Base-by-base conservation (phyloP, 495 filamentous ascomycete species). In the Aspergillus cavernicola region DNA sequence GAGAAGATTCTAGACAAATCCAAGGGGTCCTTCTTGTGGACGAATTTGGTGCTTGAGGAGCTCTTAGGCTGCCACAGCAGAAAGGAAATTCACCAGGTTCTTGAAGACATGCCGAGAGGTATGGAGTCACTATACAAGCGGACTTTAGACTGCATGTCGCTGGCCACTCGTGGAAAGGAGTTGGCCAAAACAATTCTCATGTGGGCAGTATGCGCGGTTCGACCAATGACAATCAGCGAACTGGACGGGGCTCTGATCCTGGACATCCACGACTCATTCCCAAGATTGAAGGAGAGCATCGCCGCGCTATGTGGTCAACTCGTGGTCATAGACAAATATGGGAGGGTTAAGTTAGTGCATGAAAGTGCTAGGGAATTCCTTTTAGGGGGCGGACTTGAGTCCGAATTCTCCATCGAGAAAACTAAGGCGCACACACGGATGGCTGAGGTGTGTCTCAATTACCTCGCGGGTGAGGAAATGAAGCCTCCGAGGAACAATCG, bases 11-110 rank as follows among this genome's bases (percentile, higher is more conserved):
- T 74, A 4, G 35, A 22, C n/a, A 71, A 66, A 52, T 62, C 68
- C 6, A 28, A 53, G 4, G 67, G 65, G n/a, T 68, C 37, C 18
- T 74, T 74, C 50, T 56, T 74, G 4, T 74, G 71, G 71, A 52
- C 56, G 4, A 46, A 13, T 6, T 40, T 72, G n/a, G 66, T 69
- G 20, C 28, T 74, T n/a, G 44, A 64, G 11, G 60, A 67, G 46
- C 40, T 74, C 15, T 29, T 39, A 26, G 35, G 60, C 16, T 52
- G 56, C 45, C 64, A 68, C 35, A 60, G 58, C 7, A 46, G 64
- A 40, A 46, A 62, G 40, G 66, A 58, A 15, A 58, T 67, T 26
- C 29, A 61, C 33, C 37, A 63, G 13, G 47, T 61, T 22, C 64
- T 74, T 13, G 49, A 68, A 11, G 60, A 67, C 4, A 49, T 73